Conservation (phyloP, 2,329 filamentous ascomycete genomes). For the Diaporthe sp. region DNA sequence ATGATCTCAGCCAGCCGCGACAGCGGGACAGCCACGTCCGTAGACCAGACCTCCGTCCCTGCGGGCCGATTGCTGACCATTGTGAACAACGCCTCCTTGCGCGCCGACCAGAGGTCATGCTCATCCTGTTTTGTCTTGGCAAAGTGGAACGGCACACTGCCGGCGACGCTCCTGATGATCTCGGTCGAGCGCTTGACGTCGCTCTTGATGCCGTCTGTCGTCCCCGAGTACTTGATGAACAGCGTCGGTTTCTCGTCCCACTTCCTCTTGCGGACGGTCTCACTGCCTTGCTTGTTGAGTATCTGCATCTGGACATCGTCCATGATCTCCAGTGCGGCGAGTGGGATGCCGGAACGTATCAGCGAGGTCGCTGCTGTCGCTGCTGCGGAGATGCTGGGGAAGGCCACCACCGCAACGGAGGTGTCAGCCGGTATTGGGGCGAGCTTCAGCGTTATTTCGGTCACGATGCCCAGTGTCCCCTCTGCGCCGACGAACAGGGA, state of each 20-base stretch:
- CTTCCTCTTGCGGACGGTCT: slow-evolving; percentile 63
- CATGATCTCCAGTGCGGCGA: slow-evolving; percentile 76
- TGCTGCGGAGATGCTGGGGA: slow-evolving; percentile 71
- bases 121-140: slow-evolving; percentile 75
- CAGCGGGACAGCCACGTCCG: slow-evolving; percentile 84
- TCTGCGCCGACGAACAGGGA: slow-evolving; percentile 79
- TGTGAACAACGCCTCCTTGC: slow-evolving; percentile 82
- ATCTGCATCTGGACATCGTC: slow-evolving; percentile 77
- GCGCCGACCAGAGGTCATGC: slow-evolving; percentile 79
- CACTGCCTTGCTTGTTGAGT: slow-evolving; percentile 74
- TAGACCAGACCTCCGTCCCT: slow-evolving; percentile 79
- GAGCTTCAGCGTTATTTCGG: slow-evolving; percentile 78
- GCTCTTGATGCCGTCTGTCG: slow-evolving; percentile 72
- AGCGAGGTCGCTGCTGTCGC: slow-evolving; percentile 75
- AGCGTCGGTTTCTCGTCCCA: slow-evolving; percentile 81
- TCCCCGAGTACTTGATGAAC: slow-evolving; percentile 83
- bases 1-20: slow-evolving; percentile 80
- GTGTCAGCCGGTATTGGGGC: slow-evolving; percentile 74
- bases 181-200: slow-evolving; percentile 73
- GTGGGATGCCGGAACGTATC: slow-evolving; percentile 74
- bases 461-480: slow-evolving; percentile 79
- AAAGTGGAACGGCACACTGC: slow-evolving; percentile 74
- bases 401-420: slow-evolving; percentile 75
- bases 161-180: slow-evolving; percentile 69
- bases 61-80: slow-evolving; percentile 75